Conservation (phyloP, 768 basidiomycete species). For the Russula dissimulans region DNA sequence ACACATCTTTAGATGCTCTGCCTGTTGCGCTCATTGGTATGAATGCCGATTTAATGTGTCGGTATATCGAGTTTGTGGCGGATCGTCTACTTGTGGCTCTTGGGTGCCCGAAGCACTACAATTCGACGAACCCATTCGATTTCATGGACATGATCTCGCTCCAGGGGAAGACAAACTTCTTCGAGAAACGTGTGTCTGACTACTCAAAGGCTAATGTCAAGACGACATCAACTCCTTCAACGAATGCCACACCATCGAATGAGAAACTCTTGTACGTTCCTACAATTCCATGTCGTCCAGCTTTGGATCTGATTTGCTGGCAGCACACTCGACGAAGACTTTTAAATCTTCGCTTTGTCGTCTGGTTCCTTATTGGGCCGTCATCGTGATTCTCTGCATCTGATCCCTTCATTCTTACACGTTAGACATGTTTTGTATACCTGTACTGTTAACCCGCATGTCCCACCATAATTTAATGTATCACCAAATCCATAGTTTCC, state of each 20-base stretch:
- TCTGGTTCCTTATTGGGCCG: not conserved
- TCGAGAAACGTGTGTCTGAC: constrained; percentile 89
- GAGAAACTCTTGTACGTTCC: constrained; percentile 34
- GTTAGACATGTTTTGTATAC: constrained; percentile 15
- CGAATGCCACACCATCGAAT: not conserved
- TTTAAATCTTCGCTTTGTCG: not conserved
- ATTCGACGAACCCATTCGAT: constrained; percentile 74
- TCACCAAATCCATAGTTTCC: not conserved
- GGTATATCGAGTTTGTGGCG: constrained; percentile 88
- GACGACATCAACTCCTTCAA: constrained; percentile 4
- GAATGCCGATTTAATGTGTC: constrained; percentile 83
- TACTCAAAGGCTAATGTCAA: constrained; percentile 59
- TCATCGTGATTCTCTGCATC: not conserved
- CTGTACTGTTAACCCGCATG: constrained; percentile 10
- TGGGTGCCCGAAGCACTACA: constrained; percentile 74
- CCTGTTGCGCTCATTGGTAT: constrained; percentile 86
- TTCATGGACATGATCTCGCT: constrained; percentile 95
- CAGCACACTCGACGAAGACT: constrained; percentile 17
- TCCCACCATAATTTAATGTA: constrained; percentile 16
- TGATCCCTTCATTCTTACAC: not conserved
- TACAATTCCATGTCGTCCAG: not conserved
- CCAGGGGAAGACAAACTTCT: constrained; percentile 96
- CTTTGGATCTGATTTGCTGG: not conserved
- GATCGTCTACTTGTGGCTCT: constrained; percentile 80
- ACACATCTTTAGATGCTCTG: constrained; percentile 54